Percentiles rank a stretch among this genome's conserved stretches.
Conservation (phyloP, 208 protist genomes). For the Acanthamoeba lenticulata region DNA sequence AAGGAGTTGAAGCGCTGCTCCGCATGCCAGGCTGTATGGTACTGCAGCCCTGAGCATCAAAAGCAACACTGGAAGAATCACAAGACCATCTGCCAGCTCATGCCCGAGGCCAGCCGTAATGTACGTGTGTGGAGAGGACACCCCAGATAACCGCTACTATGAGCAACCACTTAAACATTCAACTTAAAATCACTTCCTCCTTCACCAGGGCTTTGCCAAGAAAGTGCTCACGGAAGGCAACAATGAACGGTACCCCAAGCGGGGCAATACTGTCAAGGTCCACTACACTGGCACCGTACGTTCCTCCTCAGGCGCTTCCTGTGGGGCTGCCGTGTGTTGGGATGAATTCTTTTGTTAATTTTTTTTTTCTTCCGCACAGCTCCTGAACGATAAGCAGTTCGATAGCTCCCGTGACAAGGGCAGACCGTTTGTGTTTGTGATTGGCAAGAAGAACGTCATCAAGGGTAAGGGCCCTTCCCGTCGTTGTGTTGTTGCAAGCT, state of each 20-base stretch:
- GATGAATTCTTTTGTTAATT: background rate
- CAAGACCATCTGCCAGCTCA: constrained; percentile 62
- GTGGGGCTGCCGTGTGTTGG: background rate
- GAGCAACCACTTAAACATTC: too few relatives aligned
- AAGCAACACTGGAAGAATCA: constrained; percentile 61
- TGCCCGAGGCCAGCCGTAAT: background rate
- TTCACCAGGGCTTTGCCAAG: constrained; percentile 57
- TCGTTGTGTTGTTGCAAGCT: background rate
- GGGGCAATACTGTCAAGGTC: constrained; percentile 34
- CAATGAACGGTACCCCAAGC: constrained; percentile 16
- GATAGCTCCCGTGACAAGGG: constrained; percentile 58
- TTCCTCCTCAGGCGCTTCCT: background rate
- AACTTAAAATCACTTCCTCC: background rate
- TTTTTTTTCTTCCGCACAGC: background rate
- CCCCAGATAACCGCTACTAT: too few relatives aligned
- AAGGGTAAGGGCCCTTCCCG: background rate
- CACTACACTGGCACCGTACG: constrained; percentile 60
- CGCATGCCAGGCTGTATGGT: constrained; percentile 26
- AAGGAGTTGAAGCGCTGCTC: constrained; percentile 43
- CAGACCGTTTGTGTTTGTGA: constrained; percentile 41
- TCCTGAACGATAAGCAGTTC: constrained; percentile 55
- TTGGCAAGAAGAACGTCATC: constrained; percentile 57
- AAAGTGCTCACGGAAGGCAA: constrained; percentile 34
- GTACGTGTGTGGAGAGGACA: background rate
- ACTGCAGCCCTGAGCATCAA: constrained; percentile 26